These are phyloP conservation scores for Plasmopara halstedii DNA, from an alignment of 352 stramenopile genomes.

Conservation along the genomic window DNA sequence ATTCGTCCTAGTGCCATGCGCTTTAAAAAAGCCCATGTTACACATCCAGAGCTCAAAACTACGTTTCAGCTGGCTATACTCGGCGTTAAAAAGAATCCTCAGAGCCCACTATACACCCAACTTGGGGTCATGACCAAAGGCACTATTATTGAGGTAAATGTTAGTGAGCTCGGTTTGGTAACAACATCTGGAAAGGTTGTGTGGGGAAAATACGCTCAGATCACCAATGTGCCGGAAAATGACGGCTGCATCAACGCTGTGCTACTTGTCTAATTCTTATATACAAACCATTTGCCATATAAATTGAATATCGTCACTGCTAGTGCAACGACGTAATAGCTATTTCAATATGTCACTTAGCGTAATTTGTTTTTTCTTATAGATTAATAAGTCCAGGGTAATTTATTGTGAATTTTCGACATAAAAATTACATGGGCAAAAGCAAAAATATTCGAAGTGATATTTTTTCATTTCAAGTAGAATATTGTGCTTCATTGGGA, in stretches of 20 bases:
- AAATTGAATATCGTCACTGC: no score
- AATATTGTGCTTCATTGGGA: no score
- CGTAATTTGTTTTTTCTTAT: no score
- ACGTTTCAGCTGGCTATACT: conserved; percentile 99
- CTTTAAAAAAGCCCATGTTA: conserved; percentile 99
- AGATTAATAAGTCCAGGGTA: no score
- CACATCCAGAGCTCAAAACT: conserved; percentile 99
- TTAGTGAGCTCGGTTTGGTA: conserved; percentile 98
- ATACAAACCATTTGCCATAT: not conserved
- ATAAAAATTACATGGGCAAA: no score
- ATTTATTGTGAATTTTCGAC: no score
- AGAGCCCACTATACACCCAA: conserved; percentile 94
- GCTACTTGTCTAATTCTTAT: conserved; percentile 92
- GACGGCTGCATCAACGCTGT: conserved; percentile 99
- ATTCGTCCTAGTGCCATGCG: conserved; percentile 98
- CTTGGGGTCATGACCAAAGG: conserved; percentile 99
- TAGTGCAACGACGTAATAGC: no score
- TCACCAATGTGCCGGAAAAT: conserved; percentile 99
- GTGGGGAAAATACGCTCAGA: conserved; percentile 99
- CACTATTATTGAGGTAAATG: conserved; percentile 98
- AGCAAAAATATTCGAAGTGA: no score
- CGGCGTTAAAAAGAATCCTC: conserved; percentile 99
- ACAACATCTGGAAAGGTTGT: conserved; percentile 99
- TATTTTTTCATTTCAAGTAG: no score
- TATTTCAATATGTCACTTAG: no score